A percentile compares a stretch with the other conserved stretches of the same genome.
Evolutionary conservation across 208 protist species (phyloP).

Genomic region (Pavlovales sp.): DNA sequence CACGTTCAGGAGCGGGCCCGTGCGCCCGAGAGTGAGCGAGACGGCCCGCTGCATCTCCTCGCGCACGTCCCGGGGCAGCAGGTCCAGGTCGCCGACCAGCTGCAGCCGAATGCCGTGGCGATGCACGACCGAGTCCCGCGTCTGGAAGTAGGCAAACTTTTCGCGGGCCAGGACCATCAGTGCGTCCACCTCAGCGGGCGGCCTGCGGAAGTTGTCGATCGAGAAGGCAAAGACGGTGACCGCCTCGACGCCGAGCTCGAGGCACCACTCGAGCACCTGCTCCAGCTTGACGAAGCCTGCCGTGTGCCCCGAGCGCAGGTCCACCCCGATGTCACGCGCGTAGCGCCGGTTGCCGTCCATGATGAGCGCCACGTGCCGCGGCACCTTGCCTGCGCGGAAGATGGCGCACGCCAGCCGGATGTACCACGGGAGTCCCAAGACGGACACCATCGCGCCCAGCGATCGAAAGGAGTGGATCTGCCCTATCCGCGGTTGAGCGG

Average conservation of each 20-base stretch:
- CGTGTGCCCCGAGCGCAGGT: conserved; percentile 56
- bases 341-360: conserved; percentile 80
- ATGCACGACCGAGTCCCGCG: conserved; percentile 18
- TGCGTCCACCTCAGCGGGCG: conserved; percentile 63
- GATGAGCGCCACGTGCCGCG: conserved; percentile 74
- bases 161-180: conserved; percentile 68
- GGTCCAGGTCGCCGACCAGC: conserved; percentile 55
- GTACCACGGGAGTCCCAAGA: neutral
- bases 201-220: conserved; percentile 79
- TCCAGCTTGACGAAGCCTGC: conserved; percentile 63
- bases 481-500: too few species aligned
- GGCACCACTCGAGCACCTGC: conserved; percentile 68
- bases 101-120: conserved; percentile 47
- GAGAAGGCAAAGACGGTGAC: conserved; percentile 75
- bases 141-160: neutral
- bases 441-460: neutral
- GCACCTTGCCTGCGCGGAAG: conserved; percentile 59
- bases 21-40: conserved; percentile 14
- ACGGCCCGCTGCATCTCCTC: conserved; percentile 37
- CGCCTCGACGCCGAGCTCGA: conserved; percentile 66
- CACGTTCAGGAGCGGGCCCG: conserved; percentile 62
- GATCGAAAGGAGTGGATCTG: too few species aligned
- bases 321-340: conserved; percentile 50
- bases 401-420: conserved; percentile 6
- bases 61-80: conserved; percentile 40